Conservation (phyloP, 2,329 filamentous ascomycete genomes). For the Cladosporium oxysporum region DNA sequence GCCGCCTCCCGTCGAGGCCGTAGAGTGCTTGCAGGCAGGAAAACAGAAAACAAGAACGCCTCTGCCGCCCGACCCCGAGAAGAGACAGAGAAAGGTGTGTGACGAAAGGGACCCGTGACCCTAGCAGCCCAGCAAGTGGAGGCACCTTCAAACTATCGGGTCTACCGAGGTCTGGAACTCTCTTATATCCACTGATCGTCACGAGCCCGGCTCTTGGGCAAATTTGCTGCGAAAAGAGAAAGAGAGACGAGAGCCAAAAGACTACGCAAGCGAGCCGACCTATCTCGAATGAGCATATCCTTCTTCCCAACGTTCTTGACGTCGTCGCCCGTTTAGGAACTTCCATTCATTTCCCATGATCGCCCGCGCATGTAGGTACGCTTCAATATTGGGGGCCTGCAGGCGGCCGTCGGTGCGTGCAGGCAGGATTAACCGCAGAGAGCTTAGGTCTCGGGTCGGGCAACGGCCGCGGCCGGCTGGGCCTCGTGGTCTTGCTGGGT, state of each 20-base stretch:
- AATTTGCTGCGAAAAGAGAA: background rate
- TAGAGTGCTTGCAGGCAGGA: conserved; percentile 7
- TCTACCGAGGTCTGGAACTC: conserved; percentile 6
- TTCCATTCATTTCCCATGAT: background rate
- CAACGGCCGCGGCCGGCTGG: conserved; percentile 5
- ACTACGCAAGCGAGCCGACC: background rate
- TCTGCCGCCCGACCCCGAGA: background rate
- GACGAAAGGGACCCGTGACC: conserved; percentile 10
- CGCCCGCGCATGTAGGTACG: conserved; percentile 10
- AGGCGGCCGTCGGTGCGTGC: background rate
- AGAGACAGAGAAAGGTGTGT: background rate
- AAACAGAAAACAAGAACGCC: background rate
- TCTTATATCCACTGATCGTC: conserved; percentile 1
- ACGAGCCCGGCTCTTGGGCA: background rate
- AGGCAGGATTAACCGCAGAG: conserved; percentile 1
- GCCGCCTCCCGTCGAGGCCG: background rate
- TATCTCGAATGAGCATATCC: background rate
- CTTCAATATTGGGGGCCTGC: background rate
- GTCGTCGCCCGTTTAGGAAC: background rate
- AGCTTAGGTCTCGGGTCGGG: conserved; percentile 12
- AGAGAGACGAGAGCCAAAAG: background rate
- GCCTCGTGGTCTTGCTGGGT: conserved; percentile 11
- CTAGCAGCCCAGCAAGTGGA: conserved; percentile 2
- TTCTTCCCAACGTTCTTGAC: background rate
- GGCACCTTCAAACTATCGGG: background rate